These are phyloP conservation scores for Pulveroboletus frians DNA, from an alignment of 768 basidiomycete species.

Conservation along the genomic window DNA sequence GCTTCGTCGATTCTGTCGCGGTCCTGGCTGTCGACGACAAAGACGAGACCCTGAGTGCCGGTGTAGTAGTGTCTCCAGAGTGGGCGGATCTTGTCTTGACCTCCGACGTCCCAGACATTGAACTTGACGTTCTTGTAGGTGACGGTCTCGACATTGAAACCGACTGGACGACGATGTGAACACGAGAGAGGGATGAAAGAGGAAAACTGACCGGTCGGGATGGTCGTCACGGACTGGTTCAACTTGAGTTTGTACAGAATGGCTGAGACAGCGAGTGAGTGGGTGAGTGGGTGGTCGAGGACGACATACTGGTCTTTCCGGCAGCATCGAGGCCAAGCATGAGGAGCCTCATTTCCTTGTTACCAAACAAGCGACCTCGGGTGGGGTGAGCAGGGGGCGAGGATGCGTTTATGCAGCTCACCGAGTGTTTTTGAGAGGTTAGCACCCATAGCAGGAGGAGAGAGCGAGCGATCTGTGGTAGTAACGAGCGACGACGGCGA, in stretches of 20 bases:
- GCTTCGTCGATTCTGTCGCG: conserved; percentile 95
- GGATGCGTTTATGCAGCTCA: conserved; percentile 26
- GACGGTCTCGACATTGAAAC: conserved; percentile 99
- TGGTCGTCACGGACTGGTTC: conserved; percentile 97
- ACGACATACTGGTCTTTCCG: conserved; percentile 89
- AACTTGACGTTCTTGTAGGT: conserved; percentile 98
- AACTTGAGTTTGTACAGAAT: conserved; percentile 99
- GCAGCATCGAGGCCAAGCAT: conserved; percentile 98
- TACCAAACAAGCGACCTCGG: conserved; percentile 89
- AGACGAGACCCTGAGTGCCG: conserved; percentile 96
- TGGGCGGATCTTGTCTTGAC: conserved; percentile 99
- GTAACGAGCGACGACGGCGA: conserved; percentile 61
- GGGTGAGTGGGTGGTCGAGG: neutral
- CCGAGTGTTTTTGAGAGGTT: conserved; percentile 83
- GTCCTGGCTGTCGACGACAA: conserved; percentile 97
- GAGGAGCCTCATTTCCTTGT: conserved; percentile 97
- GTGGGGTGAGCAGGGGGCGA: conserved; percentile 1
- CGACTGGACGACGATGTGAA: conserved; percentile 48
- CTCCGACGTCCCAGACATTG: conserved; percentile 96
- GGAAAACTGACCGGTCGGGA: conserved; percentile 74
- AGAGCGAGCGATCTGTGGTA: conserved; percentile 15
- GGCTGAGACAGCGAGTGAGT: conserved; percentile 45
- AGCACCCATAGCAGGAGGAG: conserved; percentile 59
- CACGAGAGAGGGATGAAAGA: neutral
- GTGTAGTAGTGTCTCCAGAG: conserved; percentile 99